Conservation (phyloP, 1,139 yeast species). For the Groenewaldozyma sp. region DNA sequence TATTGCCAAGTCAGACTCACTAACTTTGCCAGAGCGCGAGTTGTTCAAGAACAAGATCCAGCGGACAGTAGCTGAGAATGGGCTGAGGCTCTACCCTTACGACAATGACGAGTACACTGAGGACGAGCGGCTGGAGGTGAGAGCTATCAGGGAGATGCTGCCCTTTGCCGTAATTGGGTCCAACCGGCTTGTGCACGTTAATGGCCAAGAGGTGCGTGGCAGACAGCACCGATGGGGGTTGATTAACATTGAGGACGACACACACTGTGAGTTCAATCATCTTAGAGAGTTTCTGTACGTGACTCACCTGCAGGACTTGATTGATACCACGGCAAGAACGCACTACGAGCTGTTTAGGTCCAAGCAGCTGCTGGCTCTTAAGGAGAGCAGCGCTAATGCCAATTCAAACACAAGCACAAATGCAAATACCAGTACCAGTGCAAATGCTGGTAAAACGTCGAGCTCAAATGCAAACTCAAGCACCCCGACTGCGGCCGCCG, state of each 20-base stretch:
- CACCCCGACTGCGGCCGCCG: too few species aligned
- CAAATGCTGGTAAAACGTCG: too few species aligned
- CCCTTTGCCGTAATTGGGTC: constrained; percentile 96
- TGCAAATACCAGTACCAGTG: too few species aligned
- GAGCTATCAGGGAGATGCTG: constrained; percentile 44
- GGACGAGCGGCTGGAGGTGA: constrained; percentile 32
- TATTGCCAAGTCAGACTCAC: constrained; percentile 85
- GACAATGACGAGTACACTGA: constrained; percentile 76
- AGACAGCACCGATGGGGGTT: constrained; percentile 94
- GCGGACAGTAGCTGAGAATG: constrained; percentile 64
- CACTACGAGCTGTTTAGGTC: constrained; percentile 93
- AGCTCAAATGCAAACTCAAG: too few species aligned
- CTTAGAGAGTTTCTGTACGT: constrained; percentile 89
- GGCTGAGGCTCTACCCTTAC: constrained; percentile 79
- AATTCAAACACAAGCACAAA: not conserved
- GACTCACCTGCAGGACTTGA: constrained; percentile 91
- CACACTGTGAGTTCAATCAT: constrained; percentile 91
- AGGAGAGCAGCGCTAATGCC: constrained; percentile 40
- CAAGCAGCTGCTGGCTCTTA: constrained; percentile 86
- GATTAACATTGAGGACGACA: constrained; percentile 75
- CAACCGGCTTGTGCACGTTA: constrained; percentile 57
- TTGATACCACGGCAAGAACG: constrained; percentile 79
- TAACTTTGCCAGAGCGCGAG: constrained; percentile 77
- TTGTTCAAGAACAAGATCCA: constrained; percentile 63
- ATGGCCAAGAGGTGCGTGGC: constrained; percentile 63